These are phyloP conservation scores for Macrophomina phaseolina DNA, from an alignment of 2,329 filamentous ascomycete genomes.

Conservation along the genomic window DNA sequence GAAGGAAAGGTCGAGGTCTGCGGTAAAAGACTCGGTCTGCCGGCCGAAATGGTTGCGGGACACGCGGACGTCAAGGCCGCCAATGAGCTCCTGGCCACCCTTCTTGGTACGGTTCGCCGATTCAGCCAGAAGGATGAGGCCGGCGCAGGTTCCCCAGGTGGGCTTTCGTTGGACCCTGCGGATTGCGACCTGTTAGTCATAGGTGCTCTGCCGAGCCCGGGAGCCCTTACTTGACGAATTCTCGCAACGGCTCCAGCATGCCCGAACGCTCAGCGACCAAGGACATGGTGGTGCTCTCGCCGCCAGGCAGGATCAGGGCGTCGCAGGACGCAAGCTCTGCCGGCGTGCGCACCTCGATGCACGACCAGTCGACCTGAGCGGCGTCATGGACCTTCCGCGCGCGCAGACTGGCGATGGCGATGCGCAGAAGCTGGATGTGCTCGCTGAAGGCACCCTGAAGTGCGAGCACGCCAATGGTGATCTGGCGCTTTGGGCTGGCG, in stretches of 20 bases:
- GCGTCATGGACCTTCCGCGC: slow-evolving; percentile 31
- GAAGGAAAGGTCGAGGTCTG: slow-evolving; percentile 74
- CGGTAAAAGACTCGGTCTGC: slow-evolving; percentile 90
- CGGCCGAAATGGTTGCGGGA: slow-evolving; percentile 95
- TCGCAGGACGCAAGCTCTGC: slow-evolving; percentile 75
- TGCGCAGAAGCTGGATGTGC: slow-evolving; percentile 76
- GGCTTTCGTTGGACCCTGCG: slow-evolving; percentile 74
- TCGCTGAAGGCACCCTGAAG: slow-evolving; percentile 94
- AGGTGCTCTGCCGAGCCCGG: background rate
- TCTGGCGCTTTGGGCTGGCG: slow-evolving; percentile 14
- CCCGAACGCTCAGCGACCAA: slow-evolving; percentile 82
- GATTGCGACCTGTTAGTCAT: slow-evolving; percentile 26
- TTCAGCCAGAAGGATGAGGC: slow-evolving; percentile 87
- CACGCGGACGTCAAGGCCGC: slow-evolving; percentile 86
- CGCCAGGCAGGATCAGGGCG: slow-evolving; percentile 87
- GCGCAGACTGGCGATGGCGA: slow-evolving; percentile 64
- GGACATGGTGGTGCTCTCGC: slow-evolving; percentile 93
- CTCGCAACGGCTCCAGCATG: slow-evolving; percentile 79
- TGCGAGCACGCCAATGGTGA: slow-evolving; percentile 69
- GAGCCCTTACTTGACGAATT: slow-evolving; percentile 82
- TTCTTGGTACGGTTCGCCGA: slow-evolving; percentile 87
- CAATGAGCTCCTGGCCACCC: slow-evolving; percentile 90
- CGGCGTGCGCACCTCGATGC: slow-evolving; percentile 80
- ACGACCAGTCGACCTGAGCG: slow-evolving; percentile 56
- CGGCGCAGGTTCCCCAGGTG: slow-evolving; percentile 95